Conservation (phyloP, 2,329 filamentous ascomycete genomes). For the Didymella arachidicola region DNA sequence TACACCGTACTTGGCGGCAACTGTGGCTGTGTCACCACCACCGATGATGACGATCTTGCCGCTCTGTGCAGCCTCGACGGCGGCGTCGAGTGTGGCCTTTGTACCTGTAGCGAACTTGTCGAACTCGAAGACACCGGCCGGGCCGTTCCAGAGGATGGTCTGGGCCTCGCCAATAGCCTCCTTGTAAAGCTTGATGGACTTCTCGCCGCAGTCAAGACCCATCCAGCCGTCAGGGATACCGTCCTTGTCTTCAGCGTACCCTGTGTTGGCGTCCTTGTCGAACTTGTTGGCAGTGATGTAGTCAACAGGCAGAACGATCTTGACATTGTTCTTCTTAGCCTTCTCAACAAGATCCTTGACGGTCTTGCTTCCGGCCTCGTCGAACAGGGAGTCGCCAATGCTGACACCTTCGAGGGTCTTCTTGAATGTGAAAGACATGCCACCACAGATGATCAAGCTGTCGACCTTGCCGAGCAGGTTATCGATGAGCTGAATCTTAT, state of each 20-base stretch:
- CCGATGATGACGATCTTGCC: slow-evolving; percentile 99
- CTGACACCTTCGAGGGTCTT: slow-evolving; percentile 92
- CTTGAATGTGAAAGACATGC: slow-evolving; percentile 99
- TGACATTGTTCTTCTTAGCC: slow-evolving; percentile 95
- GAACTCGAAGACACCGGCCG: slow-evolving; percentile 96
- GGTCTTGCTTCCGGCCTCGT: slow-evolving; percentile 92
- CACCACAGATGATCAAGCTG: slow-evolving; percentile 94
- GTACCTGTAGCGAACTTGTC: slow-evolving; percentile 92
- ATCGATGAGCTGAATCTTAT: slow-evolving; percentile 99
- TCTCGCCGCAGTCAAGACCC: slow-evolving; percentile 92
- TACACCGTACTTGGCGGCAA: slow-evolving; percentile 94
- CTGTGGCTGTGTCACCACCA: slow-evolving; percentile 96
- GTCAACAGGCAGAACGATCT: slow-evolving; percentile 92
- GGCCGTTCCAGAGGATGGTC: slow-evolving; percentile 99
- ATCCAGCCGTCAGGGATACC: slow-evolving; percentile 98
- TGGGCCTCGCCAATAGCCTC: slow-evolving; percentile 84
- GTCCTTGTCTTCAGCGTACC: slow-evolving; percentile 81
- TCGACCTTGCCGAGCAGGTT: slow-evolving; percentile 98
- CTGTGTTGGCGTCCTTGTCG: slow-evolving; percentile 79
- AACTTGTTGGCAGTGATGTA: slow-evolving; percentile 98
- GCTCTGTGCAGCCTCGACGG: slow-evolving; percentile 77
- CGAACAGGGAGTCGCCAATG: slow-evolving; percentile 91
- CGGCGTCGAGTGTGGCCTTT: slow-evolving; percentile 89
- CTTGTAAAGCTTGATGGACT: slow-evolving; percentile 89
- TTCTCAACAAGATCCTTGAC: slow-evolving; percentile 88